Conservation (phyloP, 1,284 basidiomycete genomes). For the Volvariella volvacea region DNA sequence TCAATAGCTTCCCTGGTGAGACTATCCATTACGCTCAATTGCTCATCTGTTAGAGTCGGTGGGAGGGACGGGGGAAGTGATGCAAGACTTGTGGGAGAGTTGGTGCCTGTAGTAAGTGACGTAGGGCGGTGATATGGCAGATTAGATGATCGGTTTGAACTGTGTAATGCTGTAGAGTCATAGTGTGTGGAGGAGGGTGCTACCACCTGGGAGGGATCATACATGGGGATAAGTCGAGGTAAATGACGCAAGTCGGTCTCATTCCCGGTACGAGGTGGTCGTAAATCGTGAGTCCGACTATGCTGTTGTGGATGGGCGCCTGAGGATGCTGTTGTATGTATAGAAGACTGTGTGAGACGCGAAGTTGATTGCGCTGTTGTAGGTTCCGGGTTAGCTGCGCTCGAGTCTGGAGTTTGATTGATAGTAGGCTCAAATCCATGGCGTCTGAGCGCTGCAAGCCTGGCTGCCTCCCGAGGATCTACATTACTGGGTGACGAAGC, state of each 20-base stretch:
- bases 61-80: slow-evolving; percentile 24
- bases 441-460: slow-evolving; percentile 36
- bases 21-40: slow-evolving; percentile 51
- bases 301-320: too few species aligned
- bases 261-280: too few species aligned
- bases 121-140: slow-evolving; percentile 4
- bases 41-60: slow-evolving; percentile 48
- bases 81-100: slow-evolving; percentile 18
- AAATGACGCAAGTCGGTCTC: too few species aligned
- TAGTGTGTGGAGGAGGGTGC: too few species aligned
- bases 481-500: slow-evolving; percentile 7
- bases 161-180: too few species aligned
- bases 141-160: background rate
- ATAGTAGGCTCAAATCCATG: slow-evolving; percentile 11
- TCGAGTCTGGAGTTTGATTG: slow-evolving; percentile 2
- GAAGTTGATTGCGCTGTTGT: slow-evolving; percentile 8
- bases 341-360: too few species aligned
- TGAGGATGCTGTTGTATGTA: too few species aligned
- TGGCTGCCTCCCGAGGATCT: slow-evolving; percentile 36
- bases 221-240: slow-evolving; percentile 36
- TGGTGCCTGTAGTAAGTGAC: background rate
- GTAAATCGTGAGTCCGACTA: too few species aligned
- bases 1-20: slow-evolving; percentile 76
- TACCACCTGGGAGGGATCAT: slow-evolving; percentile 17
- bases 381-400: slow-evolving; percentile 2